Base-by-base conservation (phyloP, 2,329 filamentous ascomycete species). In the Cyphellophora attinorum region DNA sequence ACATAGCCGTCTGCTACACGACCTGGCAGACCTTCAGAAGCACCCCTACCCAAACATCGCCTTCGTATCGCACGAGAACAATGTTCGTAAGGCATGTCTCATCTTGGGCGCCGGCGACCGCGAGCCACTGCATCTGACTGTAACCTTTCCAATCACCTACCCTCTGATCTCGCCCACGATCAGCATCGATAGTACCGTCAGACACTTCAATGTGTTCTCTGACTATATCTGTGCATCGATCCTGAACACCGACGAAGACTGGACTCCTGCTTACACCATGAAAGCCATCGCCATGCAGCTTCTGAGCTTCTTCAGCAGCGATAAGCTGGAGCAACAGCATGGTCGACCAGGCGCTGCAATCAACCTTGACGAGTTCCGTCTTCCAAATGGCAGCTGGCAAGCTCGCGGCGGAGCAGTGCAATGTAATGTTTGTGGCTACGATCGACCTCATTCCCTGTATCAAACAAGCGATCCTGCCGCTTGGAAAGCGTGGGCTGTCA, bases 281-380 rank as follows among this genome's bases (percentile, higher is more conserved):
- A 68, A 67, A 36, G 59, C 56, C 3, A 61, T 71, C 14, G 58
- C 64, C 11, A 70, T 71, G 15, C 66, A 70, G 48, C 40, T 70
- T n/a, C 50, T 71, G 3, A 69, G 65, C 43, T 69, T 72, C 51
- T 71, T 71, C 45, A 54, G 55, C 16, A 70, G 66, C 42, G 61
- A 66, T 1, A 54, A 37, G 2, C 33, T 71, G 3, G 64, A 70
- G 37, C 66, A 70, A 36, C 41, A 45, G 0, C 16, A 56, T 29
- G n/a, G n/a, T n/a, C n/a, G n/a, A n/a, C n/a, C n/a, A n/a, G 52
- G 51, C 5, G 34, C 29, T 27, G 13, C 8, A 8, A 29, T 21
- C 6, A 18, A 40, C 29, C 37, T 40, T 4, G 29, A 6, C 8
- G 4, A 16, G 14, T 29, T 35, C 13, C 18, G 28, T 25, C 21